Evolutionary conservation across 768 basidiomycete genomes (phyloP), one percentile per base, ranked within the genome.

Genomic region (Lactifluus rugatus): DNA sequence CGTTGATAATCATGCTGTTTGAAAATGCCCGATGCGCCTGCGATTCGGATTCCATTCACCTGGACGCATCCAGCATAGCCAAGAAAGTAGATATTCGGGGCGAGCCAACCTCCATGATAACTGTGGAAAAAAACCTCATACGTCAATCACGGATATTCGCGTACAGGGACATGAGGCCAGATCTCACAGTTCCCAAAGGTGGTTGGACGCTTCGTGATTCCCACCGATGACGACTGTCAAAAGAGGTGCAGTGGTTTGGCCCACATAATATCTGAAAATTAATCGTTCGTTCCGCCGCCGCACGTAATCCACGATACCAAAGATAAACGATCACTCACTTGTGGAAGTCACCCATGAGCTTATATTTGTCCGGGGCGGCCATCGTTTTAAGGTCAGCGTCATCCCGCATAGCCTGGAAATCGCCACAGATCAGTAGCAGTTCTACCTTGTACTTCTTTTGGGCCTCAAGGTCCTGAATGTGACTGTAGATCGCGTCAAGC

Each of bases 201-300:
- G 96, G 65, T 93, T 96, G 21, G 90, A 93, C 1, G 92, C 92
- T 72, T 98, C 96, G 69, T 98, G 96, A 68, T 98, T 98, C 9
- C 96, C 96, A 16, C 96, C 96, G 66, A 98, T 96, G 49, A 98
- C 83, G 13, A 99, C 75, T 0, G 96, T 99, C 69, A 95, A 71
- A 4, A 95, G 70, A 0, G 94, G 93, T 2, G 95, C 56, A 6
- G 48, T 49, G 21, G 42, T 48, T 48, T 57, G 41, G 32, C 56
- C 41, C 17, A 32, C 44, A 28, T 51, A 57, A 70, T 98, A 99
- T 66, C 88, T 90, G 47, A 46, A 56, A 36, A 17, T 55, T 45
- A 37, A 60, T 31, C 49, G 17, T 14, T 55, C 42, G 46, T 44
- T 39, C 34, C 23, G 23, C 34, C 23, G 23, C 10, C 28, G 19